These are phyloP conservation scores for Capsicum chinense DNA, from an alignment of 257 asterid species.

Conservation along the genomic window DNA sequence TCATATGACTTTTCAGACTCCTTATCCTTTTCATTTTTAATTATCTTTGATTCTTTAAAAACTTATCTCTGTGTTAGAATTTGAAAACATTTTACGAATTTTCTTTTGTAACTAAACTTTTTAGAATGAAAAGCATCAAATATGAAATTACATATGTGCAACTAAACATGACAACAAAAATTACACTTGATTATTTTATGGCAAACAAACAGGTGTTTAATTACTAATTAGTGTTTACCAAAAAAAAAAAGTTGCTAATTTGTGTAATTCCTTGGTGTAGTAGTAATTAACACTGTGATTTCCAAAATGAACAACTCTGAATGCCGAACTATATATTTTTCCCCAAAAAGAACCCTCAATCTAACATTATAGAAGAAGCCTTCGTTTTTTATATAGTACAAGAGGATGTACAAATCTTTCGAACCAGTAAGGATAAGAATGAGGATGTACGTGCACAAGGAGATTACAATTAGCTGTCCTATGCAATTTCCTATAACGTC, in stretches of 20 bases:
- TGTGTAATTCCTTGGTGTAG: background rate
- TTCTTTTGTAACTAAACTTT: background rate
- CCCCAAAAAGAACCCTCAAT: slow-evolving; percentile 1
- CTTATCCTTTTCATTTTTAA: background rate
- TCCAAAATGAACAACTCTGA: slow-evolving; percentile 15
- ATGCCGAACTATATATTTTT: background rate
- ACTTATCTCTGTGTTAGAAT: background rate
- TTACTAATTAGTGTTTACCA: background rate
- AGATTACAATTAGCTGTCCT: background rate
- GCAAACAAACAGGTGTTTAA: background rate
- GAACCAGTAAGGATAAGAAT: background rate
- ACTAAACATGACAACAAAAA: background rate
- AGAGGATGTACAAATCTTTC: background rate
- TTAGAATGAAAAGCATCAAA: background rate
- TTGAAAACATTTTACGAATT: background rate
- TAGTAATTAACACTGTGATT: background rate
- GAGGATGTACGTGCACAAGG: slow-evolving; percentile 6
- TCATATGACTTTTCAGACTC: background rate
- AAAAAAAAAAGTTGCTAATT: background rate
- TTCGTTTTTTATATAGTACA: background rate
- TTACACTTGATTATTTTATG: background rate
- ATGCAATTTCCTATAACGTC: slow-evolving; percentile 11
- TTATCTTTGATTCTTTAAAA: background rate
- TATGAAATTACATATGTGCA: background rate
- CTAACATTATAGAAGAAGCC: background rate